Base-by-base conservation (phyloP, 495 filamentous ascomycete species). In the Lentithecium fluviatile region DNA sequence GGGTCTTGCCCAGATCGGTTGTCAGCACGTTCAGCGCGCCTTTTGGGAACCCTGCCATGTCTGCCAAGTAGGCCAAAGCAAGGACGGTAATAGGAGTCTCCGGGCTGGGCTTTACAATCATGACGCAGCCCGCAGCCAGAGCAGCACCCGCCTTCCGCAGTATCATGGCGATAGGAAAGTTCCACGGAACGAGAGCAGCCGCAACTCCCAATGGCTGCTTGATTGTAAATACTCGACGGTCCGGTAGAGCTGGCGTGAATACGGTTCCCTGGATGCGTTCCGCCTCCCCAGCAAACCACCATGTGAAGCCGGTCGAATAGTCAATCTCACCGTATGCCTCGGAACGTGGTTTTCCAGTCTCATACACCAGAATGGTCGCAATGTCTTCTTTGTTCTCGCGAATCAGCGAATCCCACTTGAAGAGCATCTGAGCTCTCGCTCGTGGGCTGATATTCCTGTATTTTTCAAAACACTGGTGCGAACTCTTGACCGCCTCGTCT, bases 181-280 rank as follows among this genome's bases (percentile, higher is more conserved):
- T 87, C 85, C 84, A 88, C 0, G 85, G 85, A 3, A 86, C 83
- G 17, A 88, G 69, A 0, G 83, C 83, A n/a, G 79, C 85, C 1
- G 81, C 78, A 6, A 86, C 83, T 19, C 85, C 85, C 62, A 87
- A 79, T 0, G 83, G 82, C 72, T 89, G 86, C 74, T 88, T 88
- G 58, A 89, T 76, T 0, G 84, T 88, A 53, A 90, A 82, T 34
- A 87, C 73, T 4, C 87, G 77, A n/a, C 87, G 76, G 24, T 82
- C 81, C 0, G 85, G 82, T 0, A 79, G 73, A 0, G 83, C 70
- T 8, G 86, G 77, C 3, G 76, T 73, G 21, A 80, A 78, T 0
- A 86, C 76, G 0, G 78, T 79, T 24, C 87, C 87, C 5, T 83
- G 81, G 12, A 89, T 78, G 19, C 87, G 77, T 75, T 90, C 87